Evolutionary conservation across 495 filamentous ascomycete genomes (phyloP), one percentile per base, ranked within the genome.

Genomic region (Letharia columbiana): DNA sequence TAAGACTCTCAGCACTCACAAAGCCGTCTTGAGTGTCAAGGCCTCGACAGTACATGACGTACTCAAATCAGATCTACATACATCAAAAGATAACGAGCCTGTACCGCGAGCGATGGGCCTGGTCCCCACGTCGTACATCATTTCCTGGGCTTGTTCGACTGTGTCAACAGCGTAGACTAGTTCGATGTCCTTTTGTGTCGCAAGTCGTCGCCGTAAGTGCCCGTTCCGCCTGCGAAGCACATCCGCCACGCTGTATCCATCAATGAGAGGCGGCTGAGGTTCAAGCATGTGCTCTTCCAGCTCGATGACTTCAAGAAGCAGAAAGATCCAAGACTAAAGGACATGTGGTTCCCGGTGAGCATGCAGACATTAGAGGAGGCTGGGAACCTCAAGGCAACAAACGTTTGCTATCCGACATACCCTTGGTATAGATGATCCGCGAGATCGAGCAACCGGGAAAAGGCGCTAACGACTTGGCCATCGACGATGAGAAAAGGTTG

Each of bases 221-320:
- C 62, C 5, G 18, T 18, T 3, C 6, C 77, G 0, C 89, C 84
- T 8, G 89, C 89, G 23, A 86, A 78, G 69, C 73, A 80, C n/a
- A 79, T 81, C 65, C 71, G 89, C 4, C 89, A 91, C 71, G 89
- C 88, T 1, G 89, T 90, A 5, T 83, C 83, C 47, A 89, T 91
- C 67, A 87, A 91, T 60, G 89, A 91, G 75, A 81, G 88, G 8
- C 82, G 89, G 5, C 87, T 87, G 47, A 83, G 83, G 62, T 84
- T 84, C 66, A 68, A 71, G 47, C 71, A 69, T 1, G 75, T 69
- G 4, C 58, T 77, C 33, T 61, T 74, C 18, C 35, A 40, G 7
- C 52, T 31, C 4, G 59, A 64, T 0, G n/a, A 62, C 9, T 9
- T 8, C 33, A 40, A 56, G 39, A 52, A 67, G 3, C 7, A n/a